Percentiles rank a stretch among this genome's conserved stretches.
Evolutionary conservation across 306 rosid genomes (phyloP).

Genomic region (Malus asiatica): DNA sequence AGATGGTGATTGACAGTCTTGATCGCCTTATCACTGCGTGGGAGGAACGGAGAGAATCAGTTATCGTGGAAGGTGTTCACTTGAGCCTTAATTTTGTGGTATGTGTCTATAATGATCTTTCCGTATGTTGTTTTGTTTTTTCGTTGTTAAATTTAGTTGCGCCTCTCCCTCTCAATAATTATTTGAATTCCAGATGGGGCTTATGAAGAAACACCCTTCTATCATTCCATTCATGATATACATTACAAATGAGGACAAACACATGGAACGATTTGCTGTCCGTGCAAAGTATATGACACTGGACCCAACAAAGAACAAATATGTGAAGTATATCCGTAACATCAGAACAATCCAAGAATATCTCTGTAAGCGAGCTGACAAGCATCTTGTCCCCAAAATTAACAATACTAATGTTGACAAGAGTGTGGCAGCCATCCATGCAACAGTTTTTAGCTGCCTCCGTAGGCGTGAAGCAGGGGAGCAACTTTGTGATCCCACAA

Average conservation of each 20-base stretch:
- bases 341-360: constrained; percentile 95
- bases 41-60: constrained; percentile 95
- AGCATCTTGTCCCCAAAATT: constrained; percentile 96
- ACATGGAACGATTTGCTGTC: constrained; percentile 92
- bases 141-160: neutral
- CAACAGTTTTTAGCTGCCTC: constrained; percentile 92
- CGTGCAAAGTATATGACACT: constrained; percentile 98
- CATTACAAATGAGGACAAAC: constrained; percentile 91
- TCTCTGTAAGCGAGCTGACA: constrained; percentile 93
- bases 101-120: constrained; percentile 8
- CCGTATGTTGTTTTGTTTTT: neutral
- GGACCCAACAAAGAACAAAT: constrained; percentile 92
- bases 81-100: constrained; percentile 95
- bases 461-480: constrained; percentile 87
- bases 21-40: constrained; percentile 92
- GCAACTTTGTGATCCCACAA: constrained; percentile 59
- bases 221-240: constrained; percentile 91
- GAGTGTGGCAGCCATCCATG: constrained; percentile 97
- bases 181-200: constrained; percentile 71
- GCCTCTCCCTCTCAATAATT: neutral
- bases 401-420: constrained; percentile 96
- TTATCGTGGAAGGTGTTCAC: constrained; percentile 97
- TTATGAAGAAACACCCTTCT: constrained; percentile 95
- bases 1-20: constrained; percentile 99
- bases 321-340: constrained; percentile 91